Evolutionary conservation across 2,329 filamentous ascomycete genomes (phyloP), one percentile per base, ranked within the genome.

Genomic region (Ophiocordyceps camponoti-floridani): DNA sequence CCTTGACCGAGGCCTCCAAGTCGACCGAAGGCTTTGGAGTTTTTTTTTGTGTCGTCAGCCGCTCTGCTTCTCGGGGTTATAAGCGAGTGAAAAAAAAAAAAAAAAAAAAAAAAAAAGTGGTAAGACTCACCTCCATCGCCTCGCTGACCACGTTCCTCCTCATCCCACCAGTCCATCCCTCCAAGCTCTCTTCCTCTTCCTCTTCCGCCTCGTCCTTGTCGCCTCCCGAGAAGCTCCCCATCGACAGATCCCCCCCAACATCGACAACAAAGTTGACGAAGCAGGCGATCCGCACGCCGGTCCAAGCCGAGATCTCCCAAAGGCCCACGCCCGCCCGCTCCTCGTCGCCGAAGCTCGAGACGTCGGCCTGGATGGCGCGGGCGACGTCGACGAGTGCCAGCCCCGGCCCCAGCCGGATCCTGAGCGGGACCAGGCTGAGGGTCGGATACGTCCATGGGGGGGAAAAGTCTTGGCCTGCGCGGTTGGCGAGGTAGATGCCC

Each of bases 401-500:
- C 1, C 45, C 41, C 4, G 52, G 18, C 40, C 62, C 49, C 6
- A 58, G 27, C 6, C 51, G 55, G 2, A 91, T 70, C 11, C 69
- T 68, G 0, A 95, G 61, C 0, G 87, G 86, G 2, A 94, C 70
- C 4, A 95, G 68, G 51, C 83, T 88, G 18, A 95, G 68, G 0
- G 84, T 91, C 0, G 88, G 87, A 30, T 76, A 79, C 0, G 70
- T 62, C 0, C 41, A 26, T 3, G 52, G 50, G 0, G 65, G 56
- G 2, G 73, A 63, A 1, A 72, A 63, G 1, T 77, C 56, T 3
- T 69, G 62, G 9, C 70, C 60, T 0, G 72, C 69, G 44, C 86
- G 74, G 57, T 93, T 94, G 40, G 86, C 84, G 9, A 94, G 72
- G 58, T 94, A 95, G 19, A 94, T 61, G 2, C 87, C 88, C 43